phyloP scores from a whole-genome alignment of 805 yeast genomes.

The Zygosaccharomyces bisporus region DNA sequence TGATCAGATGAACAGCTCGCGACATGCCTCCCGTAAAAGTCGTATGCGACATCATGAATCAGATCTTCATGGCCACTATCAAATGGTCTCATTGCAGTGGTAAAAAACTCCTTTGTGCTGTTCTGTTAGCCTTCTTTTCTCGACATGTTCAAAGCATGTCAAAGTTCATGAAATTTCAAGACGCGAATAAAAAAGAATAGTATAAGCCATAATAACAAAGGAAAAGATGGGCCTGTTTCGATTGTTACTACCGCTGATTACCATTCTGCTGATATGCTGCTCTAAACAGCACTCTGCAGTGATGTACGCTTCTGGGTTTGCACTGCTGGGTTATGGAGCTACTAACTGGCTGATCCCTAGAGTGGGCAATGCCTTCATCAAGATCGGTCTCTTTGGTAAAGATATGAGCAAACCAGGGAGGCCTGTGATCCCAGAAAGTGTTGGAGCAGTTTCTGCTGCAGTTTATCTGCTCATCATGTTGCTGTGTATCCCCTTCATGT shows the following conservation, averaged over 20 bases:
- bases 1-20: conserved; percentile 97
- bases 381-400: conserved; percentile 78
- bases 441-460: conserved; percentile 86
- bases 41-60: conserved; percentile 85
- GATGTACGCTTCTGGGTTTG: conserved; percentile 58
- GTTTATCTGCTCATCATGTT: conserved; percentile 79
- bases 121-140: neutral
- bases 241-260: conserved; percentile 13
- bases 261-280: conserved; percentile 16
- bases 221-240: conserved; percentile 11
- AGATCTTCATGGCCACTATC: conserved; percentile 91
- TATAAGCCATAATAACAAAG: neutral
- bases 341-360: conserved; percentile 64
- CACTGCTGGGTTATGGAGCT: conserved; percentile 59
- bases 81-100: conserved; percentile 56
- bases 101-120: neutral
- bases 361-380: conserved; percentile 61
- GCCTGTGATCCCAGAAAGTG: conserved; percentile 81
- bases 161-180: neutral
- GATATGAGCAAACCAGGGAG: conserved; percentile 75
- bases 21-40: conserved; percentile 85
- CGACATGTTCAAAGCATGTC: neutral
- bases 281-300: conserved; percentile 27
- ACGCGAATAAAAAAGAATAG: neutral
- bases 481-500: conserved; percentile 81